phyloP scores from a whole-genome alignment of 768 basidiomycete species.

The Amanita pallidorosea region DNA sequence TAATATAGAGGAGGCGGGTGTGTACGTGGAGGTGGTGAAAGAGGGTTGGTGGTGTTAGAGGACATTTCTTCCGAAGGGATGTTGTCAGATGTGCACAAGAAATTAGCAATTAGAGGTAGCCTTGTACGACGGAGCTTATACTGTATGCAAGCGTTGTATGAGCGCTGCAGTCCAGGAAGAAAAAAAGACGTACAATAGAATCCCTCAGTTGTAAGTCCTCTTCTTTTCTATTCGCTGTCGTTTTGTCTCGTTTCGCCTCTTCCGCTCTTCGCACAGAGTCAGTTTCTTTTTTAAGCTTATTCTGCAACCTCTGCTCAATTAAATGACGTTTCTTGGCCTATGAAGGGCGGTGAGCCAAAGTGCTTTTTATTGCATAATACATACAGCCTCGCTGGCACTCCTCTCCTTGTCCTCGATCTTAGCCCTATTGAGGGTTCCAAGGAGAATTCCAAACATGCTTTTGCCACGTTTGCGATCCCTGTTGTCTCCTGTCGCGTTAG shows the following conservation, averaged over 20 bases:
- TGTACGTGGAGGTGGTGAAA: slow-evolving; percentile 43
- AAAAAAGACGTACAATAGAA: slow-evolving; percentile 49
- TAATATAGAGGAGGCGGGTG: slow-evolving; percentile 76
- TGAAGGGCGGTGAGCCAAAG: slow-evolving; percentile 1
- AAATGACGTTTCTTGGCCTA: slow-evolving; percentile 79
- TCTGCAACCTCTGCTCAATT: slow-evolving; percentile 78
- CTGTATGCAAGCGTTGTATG: slow-evolving; percentile 22
- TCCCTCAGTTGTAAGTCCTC: slow-evolving; percentile 76
- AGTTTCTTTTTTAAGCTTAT: slow-evolving; percentile 77
- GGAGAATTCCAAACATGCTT: slow-evolving; percentile 77
- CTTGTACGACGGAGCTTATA: slow-evolving; percentile 65
- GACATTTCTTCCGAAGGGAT: slow-evolving; percentile 36
- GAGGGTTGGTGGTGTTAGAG: slow-evolving; percentile 20
- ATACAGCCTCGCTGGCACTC: slow-evolving; percentile 75
- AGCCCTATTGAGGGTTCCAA: slow-evolving; percentile 80
- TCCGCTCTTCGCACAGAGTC: slow-evolving; percentile 77
- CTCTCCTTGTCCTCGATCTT: slow-evolving; percentile 81
- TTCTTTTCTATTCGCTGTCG: slow-evolving; percentile 64
- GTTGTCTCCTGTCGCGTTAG: slow-evolving; percentile 24
- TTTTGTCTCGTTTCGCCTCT: slow-evolving; percentile 81
- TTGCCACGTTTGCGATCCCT: slow-evolving; percentile 77
- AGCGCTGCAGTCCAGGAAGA: not conserved
- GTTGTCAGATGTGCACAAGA: slow-evolving; percentile 63
- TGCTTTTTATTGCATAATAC: slow-evolving; percentile 13
- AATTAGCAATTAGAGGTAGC: slow-evolving; percentile 65